Evolutionary conservation across 805 yeast genomes (phyloP), one percentile per base, ranked within the genome.

Genomic region (Hemisphaericaspora nanyangensis): DNA sequence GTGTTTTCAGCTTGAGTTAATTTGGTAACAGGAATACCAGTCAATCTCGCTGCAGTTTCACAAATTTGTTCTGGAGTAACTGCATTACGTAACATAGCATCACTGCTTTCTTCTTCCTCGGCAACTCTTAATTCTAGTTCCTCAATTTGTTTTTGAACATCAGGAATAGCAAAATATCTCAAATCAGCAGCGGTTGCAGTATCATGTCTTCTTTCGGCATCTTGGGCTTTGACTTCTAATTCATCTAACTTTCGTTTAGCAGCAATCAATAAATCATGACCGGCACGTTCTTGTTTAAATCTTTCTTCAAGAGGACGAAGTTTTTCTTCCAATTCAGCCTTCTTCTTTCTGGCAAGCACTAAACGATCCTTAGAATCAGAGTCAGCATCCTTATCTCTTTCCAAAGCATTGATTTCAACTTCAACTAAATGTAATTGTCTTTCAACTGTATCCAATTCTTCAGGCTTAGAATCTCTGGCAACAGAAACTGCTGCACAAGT

Each of bases 401-500:
- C 97, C 52, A 93, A 74, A 1, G 99, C 99, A 58, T 88, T 87
- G 58, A 93, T 91, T 65, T 93, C 99, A 42, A 93, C 98, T 54
- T 91, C 95, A 26, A 93, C 67, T 50, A 93, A 76, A 60, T 89
- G 95, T 35, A 90, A 74, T 66, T 88, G 88, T 63, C 99, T 85
- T 65, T 93, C 99, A 51, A 89, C 77, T 32, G 82, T 83, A 67
- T 93, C 99, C 54, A 93, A 74, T 61, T 89, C 96, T 64, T 93
- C 99, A 1, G 99, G 99, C 60, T 87, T 88, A 3, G 98, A 91
- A 61, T 93, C 99, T 65, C 99, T 80, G 4, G 96, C 96, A 38
- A 93, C 99, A 1, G 98, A 98, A 31, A 93, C 98, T 40, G 95
- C 52, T 77, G 98, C 98, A 31, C 97, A 95, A 6, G 96, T 77